Conservation (phyloP, 345 rosid genomes). For the Stellera chamaejasme region DNA sequence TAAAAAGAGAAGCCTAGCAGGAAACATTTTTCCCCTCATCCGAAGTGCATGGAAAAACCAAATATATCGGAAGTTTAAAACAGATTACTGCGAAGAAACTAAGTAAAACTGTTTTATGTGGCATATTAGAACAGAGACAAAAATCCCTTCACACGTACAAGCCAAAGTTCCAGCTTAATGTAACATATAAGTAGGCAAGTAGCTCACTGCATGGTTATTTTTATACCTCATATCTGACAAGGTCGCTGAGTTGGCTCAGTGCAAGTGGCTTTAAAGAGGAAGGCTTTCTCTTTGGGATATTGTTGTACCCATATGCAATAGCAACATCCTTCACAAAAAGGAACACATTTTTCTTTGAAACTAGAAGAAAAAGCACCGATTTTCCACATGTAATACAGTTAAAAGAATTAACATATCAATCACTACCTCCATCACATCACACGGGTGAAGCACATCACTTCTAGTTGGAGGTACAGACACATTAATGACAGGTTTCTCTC, state of each 20-base stretch:
- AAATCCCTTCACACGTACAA: too few species aligned
- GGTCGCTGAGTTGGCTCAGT: conserved; percentile 73
- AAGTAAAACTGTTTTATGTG: too few species aligned
- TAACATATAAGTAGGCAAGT: not conserved
- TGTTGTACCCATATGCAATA: conserved; percentile 87
- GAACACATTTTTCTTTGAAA: not conserved
- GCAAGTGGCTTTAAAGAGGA: conserved; percentile 58
- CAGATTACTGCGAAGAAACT: too few species aligned
- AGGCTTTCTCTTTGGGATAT: conserved; percentile 60
- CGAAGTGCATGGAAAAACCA: not conserved
- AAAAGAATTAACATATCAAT: conserved; percentile 2
- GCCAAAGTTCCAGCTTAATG: too few species aligned
- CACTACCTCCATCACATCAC: conserved; percentile 92
- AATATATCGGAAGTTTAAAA: not conserved
- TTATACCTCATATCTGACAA: conserved; percentile 65
- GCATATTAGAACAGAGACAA: too few species aligned
- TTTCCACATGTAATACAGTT: not conserved
- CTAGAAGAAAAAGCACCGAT: not conserved
- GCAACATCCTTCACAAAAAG: conserved; percentile 69
- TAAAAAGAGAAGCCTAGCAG: conserved; percentile 1
- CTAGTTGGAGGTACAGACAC: conserved; percentile 79
- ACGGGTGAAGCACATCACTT: conserved; percentile 88
- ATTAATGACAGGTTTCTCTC: conserved; percentile 31
- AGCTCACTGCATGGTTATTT: not conserved
- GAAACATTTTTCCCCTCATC: not conserved